Conservation (phyloP, 1,284 basidiomycete genomes). For the Neonothopanus nambi region DNA sequence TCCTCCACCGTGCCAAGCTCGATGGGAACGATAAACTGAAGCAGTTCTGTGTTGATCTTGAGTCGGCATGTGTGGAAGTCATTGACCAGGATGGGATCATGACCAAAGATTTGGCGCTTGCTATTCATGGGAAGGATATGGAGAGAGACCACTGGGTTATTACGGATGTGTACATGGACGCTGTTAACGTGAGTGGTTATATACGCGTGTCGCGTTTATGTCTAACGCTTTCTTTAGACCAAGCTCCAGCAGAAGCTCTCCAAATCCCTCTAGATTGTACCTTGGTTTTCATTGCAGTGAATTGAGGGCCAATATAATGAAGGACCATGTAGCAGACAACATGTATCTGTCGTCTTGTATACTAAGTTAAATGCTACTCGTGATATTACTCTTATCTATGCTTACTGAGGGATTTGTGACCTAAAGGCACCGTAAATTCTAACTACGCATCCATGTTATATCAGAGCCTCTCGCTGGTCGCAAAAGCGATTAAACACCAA, state of each 20-base stretch:
- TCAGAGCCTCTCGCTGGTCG: no score
- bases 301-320: no score
- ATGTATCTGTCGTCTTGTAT: no score
- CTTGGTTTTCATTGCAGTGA: no score
- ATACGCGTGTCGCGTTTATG: background rate
- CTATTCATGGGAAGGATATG: slow-evolving; percentile 93
- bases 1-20: slow-evolving; percentile 91
- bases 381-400: no score
- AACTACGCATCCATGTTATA: no score
- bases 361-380: no score
- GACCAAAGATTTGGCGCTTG: slow-evolving; percentile 96
- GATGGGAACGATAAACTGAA: slow-evolving; percentile 81
- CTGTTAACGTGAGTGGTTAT: slow-evolving; percentile 66
- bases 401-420: no score
- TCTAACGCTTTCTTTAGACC: slow-evolving; percentile 34
- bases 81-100: slow-evolving; percentile 91
- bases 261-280: background rate
- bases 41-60: slow-evolving; percentile 81
- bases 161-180: slow-evolving; percentile 90
- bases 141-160: slow-evolving; percentile 92
- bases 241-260: slow-evolving; percentile 57
- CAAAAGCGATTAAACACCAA: no score
- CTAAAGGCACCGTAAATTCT: no score
- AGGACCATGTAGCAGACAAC: no score
- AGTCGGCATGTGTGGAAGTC: slow-evolving; percentile 87